Percentiles rank a stretch among this genome's conserved stretches.
Conservation (phyloP, 805 yeast species). For the Starmerella asiatica region DNA sequence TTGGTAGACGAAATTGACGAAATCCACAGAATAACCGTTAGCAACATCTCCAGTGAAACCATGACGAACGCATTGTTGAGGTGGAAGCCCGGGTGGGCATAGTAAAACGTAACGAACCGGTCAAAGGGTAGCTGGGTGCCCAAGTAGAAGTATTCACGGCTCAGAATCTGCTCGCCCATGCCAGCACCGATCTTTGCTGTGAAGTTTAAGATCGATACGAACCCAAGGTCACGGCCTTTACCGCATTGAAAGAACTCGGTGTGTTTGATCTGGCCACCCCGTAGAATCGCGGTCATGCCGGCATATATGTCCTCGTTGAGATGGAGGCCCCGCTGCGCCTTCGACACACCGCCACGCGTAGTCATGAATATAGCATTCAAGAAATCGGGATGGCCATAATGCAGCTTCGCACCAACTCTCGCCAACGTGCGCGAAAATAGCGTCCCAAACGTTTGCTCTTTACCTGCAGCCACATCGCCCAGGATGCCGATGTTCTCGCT, state of each 20-base stretch:
- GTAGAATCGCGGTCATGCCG: slow-evolving; percentile 62
- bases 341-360: slow-evolving; percentile 76
- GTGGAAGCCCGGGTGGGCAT: slow-evolving; percentile 81
- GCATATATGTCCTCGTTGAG: slow-evolving; percentile 79
- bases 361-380: slow-evolving; percentile 63
- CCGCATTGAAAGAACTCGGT: slow-evolving; percentile 79
- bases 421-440: slow-evolving; percentile 72
- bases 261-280: slow-evolving; percentile 77
- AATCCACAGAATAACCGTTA: slow-evolving; percentile 45
- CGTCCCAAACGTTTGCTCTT: slow-evolving; percentile 79
- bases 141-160: slow-evolving; percentile 67
- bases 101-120: slow-evolving; percentile 64
- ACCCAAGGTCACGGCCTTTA: slow-evolving; percentile 74
- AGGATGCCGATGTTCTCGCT: slow-evolving; percentile 70
- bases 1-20: slow-evolving; percentile 52
- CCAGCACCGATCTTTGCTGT: slow-evolving; percentile 81
- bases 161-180: slow-evolving; percentile 78
- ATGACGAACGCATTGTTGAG: slow-evolving; percentile 63
- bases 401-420: slow-evolving; percentile 68
- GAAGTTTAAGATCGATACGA: slow-evolving; percentile 68
- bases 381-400: slow-evolving; percentile 81
- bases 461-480: slow-evolving; percentile 81
- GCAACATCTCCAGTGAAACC: slow-evolving; percentile 50
- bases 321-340: slow-evolving; percentile 72
- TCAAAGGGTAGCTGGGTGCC: slow-evolving; percentile 68